Evolutionary conservation across 805 yeast species (phyloP).

Genomic region (Yarrowia phangngaensis): DNA sequence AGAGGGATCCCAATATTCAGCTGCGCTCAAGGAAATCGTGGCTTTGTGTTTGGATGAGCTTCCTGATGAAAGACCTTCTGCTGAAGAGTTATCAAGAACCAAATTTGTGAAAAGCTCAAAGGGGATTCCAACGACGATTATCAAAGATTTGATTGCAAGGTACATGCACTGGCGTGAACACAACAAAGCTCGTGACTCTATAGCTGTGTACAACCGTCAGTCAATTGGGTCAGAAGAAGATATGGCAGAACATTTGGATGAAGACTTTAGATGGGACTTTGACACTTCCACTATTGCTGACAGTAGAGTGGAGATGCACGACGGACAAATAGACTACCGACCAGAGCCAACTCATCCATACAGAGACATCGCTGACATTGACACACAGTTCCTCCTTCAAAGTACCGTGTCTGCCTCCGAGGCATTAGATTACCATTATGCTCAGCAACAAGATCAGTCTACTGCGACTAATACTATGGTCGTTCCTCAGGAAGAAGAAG

Average conservation of each 20-base stretch:
- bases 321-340: conserved; percentile 17
- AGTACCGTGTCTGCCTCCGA: conserved; percentile 20
- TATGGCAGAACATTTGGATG: conserved; percentile 33
- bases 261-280: conserved; percentile 67
- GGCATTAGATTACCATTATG: not conserved
- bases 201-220: conserved; percentile 34
- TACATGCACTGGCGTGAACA: conserved; percentile 55
- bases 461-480: conserved; percentile 20
- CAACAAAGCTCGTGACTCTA: conserved; percentile 46
- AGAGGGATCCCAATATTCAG: conserved; percentile 81
- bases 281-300: conserved; percentile 48
- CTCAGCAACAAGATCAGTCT: not conserved
- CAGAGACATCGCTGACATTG: conserved; percentile 16
- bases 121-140: conserved; percentile 52
- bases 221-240: conserved; percentile 31
- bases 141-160: conserved; percentile 68
- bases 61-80: conserved; percentile 80
- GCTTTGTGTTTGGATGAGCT: conserved; percentile 92
- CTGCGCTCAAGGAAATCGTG: conserved; percentile 75
- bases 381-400: conserved; percentile 3
- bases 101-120: conserved; percentile 65
- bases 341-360: conserved; percentile 8
- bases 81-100: conserved; percentile 76
- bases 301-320: conserved; percentile 14
- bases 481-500: conserved; percentile 41